Evolutionary conservation across 2,329 filamentous ascomycete genomes (phyloP), one percentile per base, ranked within the genome.

Genomic region (Exserohilum rostratum): DNA sequence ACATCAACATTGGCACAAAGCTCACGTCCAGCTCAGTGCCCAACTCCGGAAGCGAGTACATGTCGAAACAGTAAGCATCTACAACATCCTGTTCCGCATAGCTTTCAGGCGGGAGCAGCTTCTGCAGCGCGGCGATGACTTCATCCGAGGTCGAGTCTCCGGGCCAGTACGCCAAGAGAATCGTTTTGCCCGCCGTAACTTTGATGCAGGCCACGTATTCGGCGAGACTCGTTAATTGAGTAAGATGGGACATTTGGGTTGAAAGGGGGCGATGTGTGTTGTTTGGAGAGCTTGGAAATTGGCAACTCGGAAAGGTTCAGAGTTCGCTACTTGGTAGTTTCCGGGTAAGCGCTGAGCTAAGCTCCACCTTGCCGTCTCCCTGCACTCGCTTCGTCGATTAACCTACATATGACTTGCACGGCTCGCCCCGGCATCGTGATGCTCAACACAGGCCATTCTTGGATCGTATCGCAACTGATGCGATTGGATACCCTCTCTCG

Each of bases 1-100:
- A 68, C 61, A 67, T 64, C 17, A 68, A 38, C 25, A 53, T 65
- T 7, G 65, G 65, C 40, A 67, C 64, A 60, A 68, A 68, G 29
- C 43, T 59, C 6, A 67, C 40, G 39, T 63, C 62, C 55, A 68
- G 25, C 48, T 60, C 51, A 2, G 58, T 55, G 0, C 58, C 64
- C 17, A 68, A 59, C 17, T 62, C 59, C 1, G 65, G 65, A 27
- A 67, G 34, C n/a, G 58, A 49, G 37, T 67, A 67, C 40, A 65
- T 65, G 35, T 68, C 65, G 43, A 68, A 58, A 37, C 59, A 60
- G 25, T 66, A 68, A 6, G 64, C 62, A 22, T 63, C 65, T 18
- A 46, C 46, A 15, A 67, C 57, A 9, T 53, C 58, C 15, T 62
- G 47, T 6, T 48, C 29, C 13, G 55, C 29, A 6, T 60, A 60